phyloP scores from a whole-genome alignment of 495 filamentous ascomycete species.

The Aspergillus wentii region DNA sequence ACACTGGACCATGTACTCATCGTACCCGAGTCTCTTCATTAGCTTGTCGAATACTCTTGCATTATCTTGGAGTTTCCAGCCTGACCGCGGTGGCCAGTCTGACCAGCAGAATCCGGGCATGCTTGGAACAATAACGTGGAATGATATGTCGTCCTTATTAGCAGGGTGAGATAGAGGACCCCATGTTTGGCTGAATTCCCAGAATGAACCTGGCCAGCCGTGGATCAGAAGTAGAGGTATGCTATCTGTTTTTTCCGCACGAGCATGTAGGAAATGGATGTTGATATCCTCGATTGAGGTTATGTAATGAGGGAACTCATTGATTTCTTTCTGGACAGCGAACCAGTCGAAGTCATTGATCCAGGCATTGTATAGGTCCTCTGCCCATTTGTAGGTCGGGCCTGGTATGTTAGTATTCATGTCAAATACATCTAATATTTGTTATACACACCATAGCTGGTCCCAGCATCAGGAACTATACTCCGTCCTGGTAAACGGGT shows the following conservation, averaged over 20 bases:
- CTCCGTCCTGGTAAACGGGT: constrained; percentile 1
- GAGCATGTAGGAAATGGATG: constrained; percentile 19
- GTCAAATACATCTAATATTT: not conserved
- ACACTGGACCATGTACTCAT: constrained; percentile 19
- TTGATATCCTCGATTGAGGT: constrained; percentile 9
- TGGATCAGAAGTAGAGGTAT: constrained; percentile 32
- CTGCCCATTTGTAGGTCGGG: not conserved
- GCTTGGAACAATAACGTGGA: constrained; percentile 13
- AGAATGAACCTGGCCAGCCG: constrained; percentile 37
- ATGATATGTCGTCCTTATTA: not conserved
- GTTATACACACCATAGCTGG: constrained; percentile 1
- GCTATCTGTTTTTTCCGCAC: constrained; percentile 8
- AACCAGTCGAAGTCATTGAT: constrained; percentile 5
- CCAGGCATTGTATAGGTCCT: constrained; percentile 2
- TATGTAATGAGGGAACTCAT: constrained; percentile 7
- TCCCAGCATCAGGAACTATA: constrained; percentile 3
- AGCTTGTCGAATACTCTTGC: constrained; percentile 16
- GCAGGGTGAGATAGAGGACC: not conserved
- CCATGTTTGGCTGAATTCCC: constrained; percentile 16
- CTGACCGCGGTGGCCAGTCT: constrained; percentile 12
- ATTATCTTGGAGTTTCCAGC: constrained; percentile 17
- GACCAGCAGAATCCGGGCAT: constrained; percentile 24
- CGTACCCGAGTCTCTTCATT: constrained; percentile 19
- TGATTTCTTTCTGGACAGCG: constrained; percentile 1
- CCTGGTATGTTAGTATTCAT: not conserved